Conservation (phyloP, 306 rosid genomes). For the Gastrolobium bilobum region DNA sequence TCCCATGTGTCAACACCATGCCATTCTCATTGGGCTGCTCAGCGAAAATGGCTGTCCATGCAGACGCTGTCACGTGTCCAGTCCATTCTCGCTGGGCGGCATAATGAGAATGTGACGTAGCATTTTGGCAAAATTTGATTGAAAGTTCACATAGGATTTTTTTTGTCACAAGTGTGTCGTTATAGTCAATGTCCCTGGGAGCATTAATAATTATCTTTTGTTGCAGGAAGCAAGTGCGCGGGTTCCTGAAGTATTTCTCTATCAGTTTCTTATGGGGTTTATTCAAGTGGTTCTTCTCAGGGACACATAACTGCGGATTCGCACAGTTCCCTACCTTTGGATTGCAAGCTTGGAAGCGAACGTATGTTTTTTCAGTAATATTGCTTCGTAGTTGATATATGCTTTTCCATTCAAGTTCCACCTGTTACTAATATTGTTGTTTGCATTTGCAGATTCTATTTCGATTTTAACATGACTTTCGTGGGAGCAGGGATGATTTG, state of each 20-base stretch:
- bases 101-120: too few relatives aligned
- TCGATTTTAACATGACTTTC: slow-evolving; percentile 68
- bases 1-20: too few relatives aligned
- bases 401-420: not conserved
- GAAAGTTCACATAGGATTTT: too few relatives aligned
- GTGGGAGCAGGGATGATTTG: slow-evolving; percentile 93
- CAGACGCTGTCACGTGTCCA: too few relatives aligned
- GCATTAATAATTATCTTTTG: not conserved
- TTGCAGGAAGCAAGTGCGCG: slow-evolving; percentile 74
- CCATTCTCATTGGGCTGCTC: too few relatives aligned
- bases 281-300: slow-evolving; percentile 81
- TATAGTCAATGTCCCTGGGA: too few relatives aligned
- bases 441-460: slow-evolving; percentile 69
- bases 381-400: not conserved
- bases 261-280: slow-evolving; percentile 76
- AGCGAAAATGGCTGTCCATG: too few relatives aligned
- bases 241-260: slow-evolving; percentile 77
- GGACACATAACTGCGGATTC: slow-evolving; percentile 69
- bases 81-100: too few relatives aligned
- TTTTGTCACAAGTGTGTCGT: too few relatives aligned
- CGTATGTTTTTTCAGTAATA: slow-evolving; percentile 43
- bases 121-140: too few relatives aligned
- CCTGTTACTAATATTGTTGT: not conserved
- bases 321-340: slow-evolving; percentile 79
- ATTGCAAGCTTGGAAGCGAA: slow-evolving; percentile 75